A percentile compares a stretch with the other conserved stretches of the same genome.
Evolutionary conservation across 108 stramenopile species (phyloP).

Genomic region (Pseudonitzschia pungens): DNA sequence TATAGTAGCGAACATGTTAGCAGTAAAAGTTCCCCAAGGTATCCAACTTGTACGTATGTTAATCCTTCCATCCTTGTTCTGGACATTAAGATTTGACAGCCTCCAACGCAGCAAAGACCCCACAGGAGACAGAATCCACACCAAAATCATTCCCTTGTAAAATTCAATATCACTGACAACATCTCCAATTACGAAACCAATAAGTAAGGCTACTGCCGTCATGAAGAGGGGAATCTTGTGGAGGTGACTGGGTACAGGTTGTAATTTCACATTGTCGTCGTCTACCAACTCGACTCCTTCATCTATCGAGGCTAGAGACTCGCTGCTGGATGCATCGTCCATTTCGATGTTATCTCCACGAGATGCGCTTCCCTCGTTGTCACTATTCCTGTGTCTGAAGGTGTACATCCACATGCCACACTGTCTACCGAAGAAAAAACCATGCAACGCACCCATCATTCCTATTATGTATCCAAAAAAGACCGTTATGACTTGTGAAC

Average conservation of each 20-base stretch:
- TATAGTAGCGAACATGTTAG: slow-evolving; percentile 56
- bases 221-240: slow-evolving; percentile 22
- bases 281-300: slow-evolving; percentile 15
- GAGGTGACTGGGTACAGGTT: neutral
- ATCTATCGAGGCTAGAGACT: slow-evolving; percentile 7
- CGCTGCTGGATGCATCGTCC: neutral
- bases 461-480: slow-evolving; percentile 77
- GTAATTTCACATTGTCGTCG: neutral
- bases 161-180: slow-evolving; percentile 45
- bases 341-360: neutral
- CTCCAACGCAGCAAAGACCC: slow-evolving; percentile 67
- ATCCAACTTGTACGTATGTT: slow-evolving; percentile 41
- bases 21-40: slow-evolving; percentile 68
- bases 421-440: slow-evolving; percentile 56
- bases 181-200: slow-evolving; percentile 50
- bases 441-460: slow-evolving; percentile 34
- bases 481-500: slow-evolving; percentile 53
- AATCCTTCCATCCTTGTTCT: neutral
- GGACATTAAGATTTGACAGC: slow-evolving; percentile 48
- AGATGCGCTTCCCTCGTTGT: slow-evolving; percentile 1
- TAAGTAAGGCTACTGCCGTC: slow-evolving; percentile 31
- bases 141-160: slow-evolving; percentile 57
- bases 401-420: slow-evolving; percentile 38
- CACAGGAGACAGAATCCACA: slow-evolving; percentile 50
- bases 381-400: slow-evolving; percentile 21